Conservation (phyloP, 2,329 filamentous ascomycete genomes). For the Davidsoniella australis region DNA sequence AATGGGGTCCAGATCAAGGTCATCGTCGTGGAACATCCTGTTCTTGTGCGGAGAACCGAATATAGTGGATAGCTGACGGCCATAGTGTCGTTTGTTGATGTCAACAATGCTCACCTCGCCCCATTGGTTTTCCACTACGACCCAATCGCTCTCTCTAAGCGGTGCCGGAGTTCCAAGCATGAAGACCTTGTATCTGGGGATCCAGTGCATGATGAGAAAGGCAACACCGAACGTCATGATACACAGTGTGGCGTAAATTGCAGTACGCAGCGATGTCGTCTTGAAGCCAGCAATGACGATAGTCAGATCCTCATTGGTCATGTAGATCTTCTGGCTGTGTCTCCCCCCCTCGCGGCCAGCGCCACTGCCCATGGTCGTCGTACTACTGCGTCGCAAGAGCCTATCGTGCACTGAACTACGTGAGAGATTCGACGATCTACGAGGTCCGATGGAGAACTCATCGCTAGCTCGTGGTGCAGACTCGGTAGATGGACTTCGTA, state of each 20-base stretch:
- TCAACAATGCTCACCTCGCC: conserved; percentile 69
- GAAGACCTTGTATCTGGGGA: conserved; percentile 71
- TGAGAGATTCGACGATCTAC: conserved; percentile 46
- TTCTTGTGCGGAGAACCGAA: conserved; percentile 53
- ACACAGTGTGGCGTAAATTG: conserved; percentile 54
- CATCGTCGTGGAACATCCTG: conserved; percentile 37
- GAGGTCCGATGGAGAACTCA: conserved; percentile 33
- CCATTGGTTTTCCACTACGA: conserved; percentile 96
- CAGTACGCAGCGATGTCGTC: conserved; percentile 54
- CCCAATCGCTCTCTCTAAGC: conserved; percentile 67
- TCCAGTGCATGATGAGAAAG: conserved; percentile 76
- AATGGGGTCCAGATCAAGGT: conserved; percentile 60
- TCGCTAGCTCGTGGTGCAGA: conserved; percentile 24
- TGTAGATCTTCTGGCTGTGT: conserved; percentile 77
- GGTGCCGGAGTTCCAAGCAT: conserved; percentile 53
- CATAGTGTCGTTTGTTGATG: conserved; percentile 38
- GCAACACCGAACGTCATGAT: conserved; percentile 56
- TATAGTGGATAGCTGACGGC: conserved; percentile 38
- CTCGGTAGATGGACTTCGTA: conserved; percentile 18
- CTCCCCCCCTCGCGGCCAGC: conserved; percentile 34
- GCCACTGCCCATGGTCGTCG: conserved; percentile 48
- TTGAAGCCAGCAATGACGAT: conserved; percentile 85
- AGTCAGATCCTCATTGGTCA: conserved; percentile 82
- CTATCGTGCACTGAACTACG: conserved; percentile 41
- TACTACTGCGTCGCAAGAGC: conserved; percentile 55